Percentiles rank a stretch among this genome's conserved stretches.
Evolutionary conservation across 495 filamentous ascomycete species (phyloP).

Genomic region (Penicillium soppii): DNA sequence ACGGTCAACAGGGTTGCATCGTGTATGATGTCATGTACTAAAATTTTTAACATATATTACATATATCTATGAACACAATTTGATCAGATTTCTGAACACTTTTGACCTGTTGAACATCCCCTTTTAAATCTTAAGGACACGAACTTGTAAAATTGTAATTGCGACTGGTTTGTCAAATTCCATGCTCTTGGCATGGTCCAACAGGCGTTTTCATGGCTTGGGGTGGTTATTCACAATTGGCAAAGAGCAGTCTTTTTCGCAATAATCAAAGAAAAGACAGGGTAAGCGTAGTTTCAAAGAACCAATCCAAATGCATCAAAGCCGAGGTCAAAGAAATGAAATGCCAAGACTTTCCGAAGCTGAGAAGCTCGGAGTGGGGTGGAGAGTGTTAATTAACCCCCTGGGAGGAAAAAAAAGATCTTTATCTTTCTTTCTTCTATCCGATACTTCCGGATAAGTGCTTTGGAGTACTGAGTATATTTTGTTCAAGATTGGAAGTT

Average conservation of each 20-base stretch:
- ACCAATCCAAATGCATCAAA: not conserved
- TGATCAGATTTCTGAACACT: not conserved
- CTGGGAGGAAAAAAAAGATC: constrained; percentile 5
- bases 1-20: not conserved
- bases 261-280: too few species aligned
- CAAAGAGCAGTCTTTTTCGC: too few species aligned
- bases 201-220: too few species aligned
- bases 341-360: constrained; percentile 9
- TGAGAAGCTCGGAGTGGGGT: not conserved
- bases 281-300: too few species aligned
- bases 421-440: not conserved
- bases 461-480: constrained; percentile 1
- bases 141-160: not conserved
- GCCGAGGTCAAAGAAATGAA: not conserved
- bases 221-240: too few species aligned
- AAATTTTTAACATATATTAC: not conserved
- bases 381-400: too few species aligned
- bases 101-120: not conserved
- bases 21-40: constrained; percentile 7
- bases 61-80: not conserved
- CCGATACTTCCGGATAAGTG: constrained; percentile 1
- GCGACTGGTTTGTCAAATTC: not conserved
- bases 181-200: not conserved
- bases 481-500: not conserved
- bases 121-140: not conserved